These are phyloP conservation scores for Fraxinus cuspidata DNA, from an alignment of 257 asterid species.

Conservation along the genomic window DNA sequence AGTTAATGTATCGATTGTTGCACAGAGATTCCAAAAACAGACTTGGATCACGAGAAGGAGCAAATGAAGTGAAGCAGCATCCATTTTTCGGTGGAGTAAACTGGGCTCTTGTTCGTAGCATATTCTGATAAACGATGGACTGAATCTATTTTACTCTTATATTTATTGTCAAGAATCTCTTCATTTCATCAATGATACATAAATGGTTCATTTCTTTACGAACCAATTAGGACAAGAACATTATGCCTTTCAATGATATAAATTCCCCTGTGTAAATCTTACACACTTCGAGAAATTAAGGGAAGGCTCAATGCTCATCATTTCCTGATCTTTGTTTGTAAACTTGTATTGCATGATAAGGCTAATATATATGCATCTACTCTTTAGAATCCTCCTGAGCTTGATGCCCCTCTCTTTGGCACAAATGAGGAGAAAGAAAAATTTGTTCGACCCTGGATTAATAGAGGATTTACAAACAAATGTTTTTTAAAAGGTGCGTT, in stretches of 20 bases:
- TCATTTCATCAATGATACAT: not conserved
- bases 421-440: constrained; percentile 43
- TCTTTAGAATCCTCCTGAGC: constrained; percentile 72
- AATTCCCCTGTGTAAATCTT: not conserved
- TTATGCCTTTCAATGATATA: not conserved
- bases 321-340: constrained; percentile 4
- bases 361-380: constrained; percentile 23
- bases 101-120: constrained; percentile 93
- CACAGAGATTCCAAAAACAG: constrained; percentile 95
- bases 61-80: constrained; percentile 83
- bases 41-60: constrained; percentile 89
- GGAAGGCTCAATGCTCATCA: not conserved
- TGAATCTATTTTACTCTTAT: not conserved
- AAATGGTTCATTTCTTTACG: not conserved
- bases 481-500: constrained; percentile 61
- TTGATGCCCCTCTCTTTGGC: constrained; percentile 55
- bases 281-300: not conserved
- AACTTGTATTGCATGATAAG: not conserved
- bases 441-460: constrained; percentile 57
- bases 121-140: constrained; percentile 15
- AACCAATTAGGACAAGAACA: not conserved
- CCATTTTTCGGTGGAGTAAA: constrained; percentile 88
- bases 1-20: constrained; percentile 74
- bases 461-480: constrained; percentile 72
- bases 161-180: not conserved